phyloP scores from a whole-genome alignment of 306 rosid species.

The Dryas octopetala region DNA sequence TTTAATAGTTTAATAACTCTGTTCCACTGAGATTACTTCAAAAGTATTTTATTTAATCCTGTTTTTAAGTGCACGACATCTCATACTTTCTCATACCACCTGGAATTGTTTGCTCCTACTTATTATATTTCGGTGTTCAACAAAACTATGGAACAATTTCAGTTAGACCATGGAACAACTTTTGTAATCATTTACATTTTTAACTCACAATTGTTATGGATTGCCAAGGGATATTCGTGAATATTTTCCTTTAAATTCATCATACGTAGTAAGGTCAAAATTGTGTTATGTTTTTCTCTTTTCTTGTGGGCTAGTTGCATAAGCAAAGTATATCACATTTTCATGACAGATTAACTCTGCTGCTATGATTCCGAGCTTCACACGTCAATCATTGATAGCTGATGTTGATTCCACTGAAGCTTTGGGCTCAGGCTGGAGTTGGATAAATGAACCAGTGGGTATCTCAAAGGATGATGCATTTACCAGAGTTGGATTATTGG shows the following conservation, averaged over 20 bases:
- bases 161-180: too few species aligned
- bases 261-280: background rate
- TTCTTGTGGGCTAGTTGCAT: constrained; percentile 9
- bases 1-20: too few species aligned
- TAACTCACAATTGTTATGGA: too few species aligned
- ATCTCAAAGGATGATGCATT: constrained; percentile 75
- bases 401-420: constrained; percentile 50
- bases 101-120: too few species aligned
- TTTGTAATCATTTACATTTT: too few species aligned
- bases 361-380: constrained; percentile 56
- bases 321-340: constrained; percentile 15
- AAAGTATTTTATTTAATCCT: too few species aligned
- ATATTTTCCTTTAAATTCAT: background rate
- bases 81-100: too few species aligned
- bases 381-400: constrained; percentile 43
- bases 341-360: constrained; percentile 70
- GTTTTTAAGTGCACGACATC: too few species aligned
- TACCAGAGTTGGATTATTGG: constrained; percentile 63
- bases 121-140: too few species aligned
- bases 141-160: too few species aligned
- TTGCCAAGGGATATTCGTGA: background rate
- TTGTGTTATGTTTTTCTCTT: constrained; percentile 2
- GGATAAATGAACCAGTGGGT: constrained; percentile 84
- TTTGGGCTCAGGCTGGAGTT: constrained; percentile 67
- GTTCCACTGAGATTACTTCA: too few species aligned